Base-by-base conservation (phyloP, 2,329 filamentous ascomycete species). In the Aspergillus latus region DNA sequence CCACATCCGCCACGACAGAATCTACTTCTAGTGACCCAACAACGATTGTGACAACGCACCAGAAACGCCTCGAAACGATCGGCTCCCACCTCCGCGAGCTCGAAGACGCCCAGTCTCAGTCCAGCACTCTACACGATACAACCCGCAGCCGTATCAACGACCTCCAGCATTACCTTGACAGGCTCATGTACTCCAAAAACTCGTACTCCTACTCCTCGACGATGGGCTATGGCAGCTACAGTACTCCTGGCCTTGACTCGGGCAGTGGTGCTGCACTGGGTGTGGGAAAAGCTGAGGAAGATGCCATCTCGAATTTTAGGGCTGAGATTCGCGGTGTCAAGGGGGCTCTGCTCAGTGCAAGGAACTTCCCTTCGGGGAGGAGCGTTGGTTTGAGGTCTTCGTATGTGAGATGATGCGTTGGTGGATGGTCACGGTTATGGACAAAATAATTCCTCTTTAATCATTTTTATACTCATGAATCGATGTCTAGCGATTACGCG, bases 301-400 rank as follows among this genome's bases (percentile, higher is more conserved):
- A 85, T 64, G 82, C 81, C n/a, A 79, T 86, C 54, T 76, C 82
- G 11, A 75, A 77, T 36, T 72, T 87, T 60, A 84, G 82, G 68
- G 76, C 77, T 42, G 84, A 87, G 62, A 86, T 88, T 51, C 73
- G 84, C 55, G 79, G 82, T 34, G 80, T 87, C 16, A 88, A 88
- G 69, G 85, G 84, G 10, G 83, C 84, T 2, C 74, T 88, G 54
- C 67, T 88, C 59, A 86, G 83, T 66, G 82, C 84, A 7, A 81
- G 82, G 60, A 84, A 86, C 59, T 88, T 88, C 61, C 82, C 80
- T 36, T 58, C 71, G 7, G 68, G 65, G 7, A 64, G 65, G 15
- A 60, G 66, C 28, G 60, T 66, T 28, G 64, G 62, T n/a, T 60
- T 61, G 44, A 53, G 64, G 42, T 44, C 47, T 29, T 51, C 47